These are phyloP conservation scores for Barnettozyma hawaiiensis DNA, from an alignment of 1,139 yeast species.

Conservation along the genomic window DNA sequence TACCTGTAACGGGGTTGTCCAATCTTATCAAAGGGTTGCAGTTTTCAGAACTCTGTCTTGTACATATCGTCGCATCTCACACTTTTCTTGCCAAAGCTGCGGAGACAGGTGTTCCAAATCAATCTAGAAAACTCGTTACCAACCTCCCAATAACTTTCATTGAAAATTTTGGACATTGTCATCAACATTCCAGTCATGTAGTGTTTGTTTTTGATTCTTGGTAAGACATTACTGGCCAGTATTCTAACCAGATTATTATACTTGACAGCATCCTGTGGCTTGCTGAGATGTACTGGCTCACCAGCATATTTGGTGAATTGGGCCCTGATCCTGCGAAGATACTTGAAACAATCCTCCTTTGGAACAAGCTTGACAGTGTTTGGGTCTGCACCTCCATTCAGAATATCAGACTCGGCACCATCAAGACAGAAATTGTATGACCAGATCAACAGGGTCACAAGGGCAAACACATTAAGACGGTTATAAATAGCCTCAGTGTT, in stretches of 20 bases:
- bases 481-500: constrained; percentile 49
- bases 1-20: too few relatives aligned
- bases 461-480: constrained; percentile 50
- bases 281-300: constrained; percentile 27
- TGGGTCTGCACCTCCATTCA: constrained; percentile 17
- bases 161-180: constrained; percentile 40
- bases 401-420: constrained; percentile 48
- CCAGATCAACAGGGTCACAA: constrained; percentile 53
- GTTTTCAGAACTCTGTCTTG: constrained; percentile 3
- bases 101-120: constrained; percentile 49
- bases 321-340: constrained; percentile 34
- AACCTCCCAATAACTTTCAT: constrained; percentile 53
- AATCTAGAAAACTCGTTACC: constrained; percentile 55
- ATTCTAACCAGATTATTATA: constrained; percentile 32
- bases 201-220: constrained; percentile 33
- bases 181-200: constrained; percentile 52
- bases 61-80: constrained; percentile 51
- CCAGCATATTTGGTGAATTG: constrained; percentile 33
- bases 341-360: constrained; percentile 24
- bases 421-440: constrained; percentile 44
- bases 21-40: too few relatives aligned
- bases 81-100: constrained; percentile 49
- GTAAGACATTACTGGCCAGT: constrained; percentile 26
- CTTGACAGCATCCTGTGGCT: constrained; percentile 29
- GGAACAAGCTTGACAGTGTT: constrained; percentile 16